Conservation (phyloP, 371 early-diverging fungal genomes). For the Lichtheimia corymbifera region DNA sequence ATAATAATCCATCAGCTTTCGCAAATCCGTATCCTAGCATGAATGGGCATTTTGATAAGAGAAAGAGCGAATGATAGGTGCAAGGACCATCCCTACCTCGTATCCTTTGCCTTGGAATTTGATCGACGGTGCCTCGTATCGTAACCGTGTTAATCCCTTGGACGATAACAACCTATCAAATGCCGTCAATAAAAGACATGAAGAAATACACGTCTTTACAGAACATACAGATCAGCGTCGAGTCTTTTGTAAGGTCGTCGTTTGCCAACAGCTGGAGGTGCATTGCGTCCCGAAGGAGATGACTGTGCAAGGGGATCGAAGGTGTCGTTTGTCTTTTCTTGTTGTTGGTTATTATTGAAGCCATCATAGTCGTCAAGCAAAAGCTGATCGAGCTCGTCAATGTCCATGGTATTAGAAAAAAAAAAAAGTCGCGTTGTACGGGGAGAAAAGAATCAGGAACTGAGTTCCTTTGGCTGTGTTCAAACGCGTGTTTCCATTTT, state of each 20-base stretch:
- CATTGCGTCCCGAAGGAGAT: not conserved
- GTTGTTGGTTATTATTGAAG: conserved; percentile 5
- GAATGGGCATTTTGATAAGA: not conserved
- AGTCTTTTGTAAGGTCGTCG: conserved; percentile 6
- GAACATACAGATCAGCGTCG: conserved; percentile 15
- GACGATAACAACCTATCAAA: conserved; percentile 21
- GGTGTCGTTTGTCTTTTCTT: not conserved
- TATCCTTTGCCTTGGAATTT: conserved; percentile 33
- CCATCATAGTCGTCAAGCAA: conserved; percentile 15
- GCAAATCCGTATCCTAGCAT: conserved; percentile 39
- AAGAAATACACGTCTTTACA: not conserved
- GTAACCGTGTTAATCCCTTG: conserved; percentile 30
- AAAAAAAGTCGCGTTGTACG: too few species aligned
- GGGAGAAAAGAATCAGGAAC: too few species aligned
- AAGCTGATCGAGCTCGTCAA: conserved; percentile 14
- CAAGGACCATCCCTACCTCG: conserved; percentile 20
- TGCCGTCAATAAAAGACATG: too few species aligned
- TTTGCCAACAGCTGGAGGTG: not conserved
- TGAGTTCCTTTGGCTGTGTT: too few species aligned
- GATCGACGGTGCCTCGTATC: conserved; percentile 25
- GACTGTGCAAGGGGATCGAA: conserved; percentile 14
- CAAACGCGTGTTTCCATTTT: too few species aligned
- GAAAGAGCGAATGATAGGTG: not conserved
- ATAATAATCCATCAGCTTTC: conserved; percentile 51
- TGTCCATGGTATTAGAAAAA: conserved; percentile 5